Evolutionary conservation across 2,329 filamentous ascomycete species (phyloP).

Genomic region (Trichoderma atroviride): DNA sequence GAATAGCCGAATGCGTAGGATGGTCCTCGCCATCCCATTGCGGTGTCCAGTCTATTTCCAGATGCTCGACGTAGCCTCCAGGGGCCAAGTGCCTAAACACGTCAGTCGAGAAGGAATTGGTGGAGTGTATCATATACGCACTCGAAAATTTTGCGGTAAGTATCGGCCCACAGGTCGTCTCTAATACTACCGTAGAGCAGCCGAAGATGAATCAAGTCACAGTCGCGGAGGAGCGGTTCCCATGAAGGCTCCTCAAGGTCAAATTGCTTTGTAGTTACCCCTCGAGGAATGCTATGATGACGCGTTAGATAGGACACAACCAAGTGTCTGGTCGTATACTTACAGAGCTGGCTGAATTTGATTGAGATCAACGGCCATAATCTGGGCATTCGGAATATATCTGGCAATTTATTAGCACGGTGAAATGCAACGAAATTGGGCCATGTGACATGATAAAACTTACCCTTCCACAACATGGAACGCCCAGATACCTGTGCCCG

Average conservation of each 20-base stretch:
- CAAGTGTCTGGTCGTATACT: constrained; percentile 25
- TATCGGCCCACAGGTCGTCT: constrained; percentile 65
- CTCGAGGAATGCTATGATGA: constrained; percentile 66
- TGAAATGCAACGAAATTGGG: not conserved
- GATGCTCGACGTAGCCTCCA: constrained; percentile 78
- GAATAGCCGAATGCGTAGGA: constrained; percentile 58
- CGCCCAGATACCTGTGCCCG: constrained; percentile 89
- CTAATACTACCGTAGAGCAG: constrained; percentile 77
- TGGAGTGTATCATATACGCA: constrained; percentile 44
- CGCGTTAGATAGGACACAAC: constrained; percentile 28
- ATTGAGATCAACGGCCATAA: constrained; percentile 47
- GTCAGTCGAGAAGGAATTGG: not conserved
- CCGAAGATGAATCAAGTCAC: constrained; percentile 82
- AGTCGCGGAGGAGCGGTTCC: constrained; percentile 54
- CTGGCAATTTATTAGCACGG: constrained; percentile 29
- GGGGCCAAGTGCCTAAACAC: constrained; percentile 70
- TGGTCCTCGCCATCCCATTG: constrained; percentile 69
- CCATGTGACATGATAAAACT: constrained; percentile 36
- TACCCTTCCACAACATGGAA: constrained; percentile 78
- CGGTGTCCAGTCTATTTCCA: constrained; percentile 84
- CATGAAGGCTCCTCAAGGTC: constrained; percentile 76
- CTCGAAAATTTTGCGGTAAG: constrained; percentile 72
- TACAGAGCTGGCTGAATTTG: constrained; percentile 46
- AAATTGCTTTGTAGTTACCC: constrained; percentile 57
- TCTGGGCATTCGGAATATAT: constrained; percentile 33